Percentiles rank a stretch among this genome's conserved stretches.
Evolutionary conservation across 495 filamentous ascomycete genomes (phyloP).

Genomic region (Talaromyces liani): DNA sequence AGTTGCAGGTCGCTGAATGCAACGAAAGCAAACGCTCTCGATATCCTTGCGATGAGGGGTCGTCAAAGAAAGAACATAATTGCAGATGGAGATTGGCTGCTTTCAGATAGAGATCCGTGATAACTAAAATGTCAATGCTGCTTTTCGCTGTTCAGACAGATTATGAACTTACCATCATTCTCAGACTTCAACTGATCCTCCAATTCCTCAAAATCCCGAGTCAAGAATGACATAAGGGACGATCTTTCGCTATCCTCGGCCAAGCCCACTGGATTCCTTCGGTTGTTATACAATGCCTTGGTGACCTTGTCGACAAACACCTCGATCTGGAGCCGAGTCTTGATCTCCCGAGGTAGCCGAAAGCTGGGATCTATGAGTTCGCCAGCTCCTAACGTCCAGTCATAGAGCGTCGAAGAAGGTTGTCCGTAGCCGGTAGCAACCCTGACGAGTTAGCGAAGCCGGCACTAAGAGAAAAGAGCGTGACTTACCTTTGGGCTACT

Average conservation of each 20-base stretch:
- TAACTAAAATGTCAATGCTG: constrained; percentile 38
- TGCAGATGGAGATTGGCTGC: constrained; percentile 78
- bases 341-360: constrained; percentile 58
- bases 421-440: constrained; percentile 88
- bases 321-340: constrained; percentile 68
- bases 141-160: constrained; percentile 13
- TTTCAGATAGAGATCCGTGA: constrained; percentile 66
- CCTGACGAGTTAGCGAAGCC: constrained; percentile 31
- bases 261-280: constrained; percentile 64
- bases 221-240: constrained; percentile 53
- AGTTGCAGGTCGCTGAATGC: constrained; percentile 66
- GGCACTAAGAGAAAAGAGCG: neutral
- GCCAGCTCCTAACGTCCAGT: constrained; percentile 68
- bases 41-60: constrained; percentile 64
- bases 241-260: constrained; percentile 62
- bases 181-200: constrained; percentile 36
- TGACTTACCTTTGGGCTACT: constrained; percentile 67
- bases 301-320: constrained; percentile 82
- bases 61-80: constrained; percentile 83
- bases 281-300: constrained; percentile 74
- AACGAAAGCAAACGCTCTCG: constrained; percentile 69
- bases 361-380: constrained; percentile 58
- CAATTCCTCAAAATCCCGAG: constrained; percentile 45
- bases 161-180: constrained; percentile 31
- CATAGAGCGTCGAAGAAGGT: constrained; percentile 80